Base-by-base conservation (phyloP, 306 rosid genomes). In the Quercus aquifolioides region DNA sequence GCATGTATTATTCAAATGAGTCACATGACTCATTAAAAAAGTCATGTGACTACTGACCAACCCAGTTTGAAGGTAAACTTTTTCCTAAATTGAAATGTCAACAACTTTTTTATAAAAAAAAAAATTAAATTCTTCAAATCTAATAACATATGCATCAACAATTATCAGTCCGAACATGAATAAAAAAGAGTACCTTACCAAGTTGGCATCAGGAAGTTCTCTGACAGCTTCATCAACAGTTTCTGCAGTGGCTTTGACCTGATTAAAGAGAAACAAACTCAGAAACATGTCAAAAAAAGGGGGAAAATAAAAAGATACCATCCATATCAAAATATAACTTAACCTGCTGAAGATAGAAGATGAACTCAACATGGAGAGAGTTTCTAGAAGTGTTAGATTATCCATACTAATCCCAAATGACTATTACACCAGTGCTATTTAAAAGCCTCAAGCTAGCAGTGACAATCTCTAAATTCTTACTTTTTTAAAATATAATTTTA, bases 201-300 rank as follows among this genome's bases (percentile, higher is more conserved):
- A 91, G 84, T 95, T 95, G 85, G 99, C 98, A 86, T 92, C 98
- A 33, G 99, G 99, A 89, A 95, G 99, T 86, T 95, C 99, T 71
- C 98, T 86, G 43, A 95, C 99, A 85, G 98, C 99, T 76, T 78
- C 94, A 73, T 88, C 85, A 78, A 95, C 97, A 88, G 89, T 92
- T 86, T 77, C 94, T 68, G 99, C 99, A 0, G 97, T 91, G 70
- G 92, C 90, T 92, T 90, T 95, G 52, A 91, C 99, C 99, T 95
- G 82, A 78, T 70, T 78, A 55, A 43, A 70, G 76, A 69, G 28
- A 74, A 46, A 77, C 38, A 15, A 41, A 68, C 63, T 56, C 59
- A 30, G 69, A 73, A 81, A 46, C 73, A 46, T 70, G 54, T 69
- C 33, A 1, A 71, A 74, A 65, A 31, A 67, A 3, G 3, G 23